These are phyloP conservation scores for Lyophyllum atratum DNA, from an alignment of 768 basidiomycete genomes.

Conservation along the genomic window DNA sequence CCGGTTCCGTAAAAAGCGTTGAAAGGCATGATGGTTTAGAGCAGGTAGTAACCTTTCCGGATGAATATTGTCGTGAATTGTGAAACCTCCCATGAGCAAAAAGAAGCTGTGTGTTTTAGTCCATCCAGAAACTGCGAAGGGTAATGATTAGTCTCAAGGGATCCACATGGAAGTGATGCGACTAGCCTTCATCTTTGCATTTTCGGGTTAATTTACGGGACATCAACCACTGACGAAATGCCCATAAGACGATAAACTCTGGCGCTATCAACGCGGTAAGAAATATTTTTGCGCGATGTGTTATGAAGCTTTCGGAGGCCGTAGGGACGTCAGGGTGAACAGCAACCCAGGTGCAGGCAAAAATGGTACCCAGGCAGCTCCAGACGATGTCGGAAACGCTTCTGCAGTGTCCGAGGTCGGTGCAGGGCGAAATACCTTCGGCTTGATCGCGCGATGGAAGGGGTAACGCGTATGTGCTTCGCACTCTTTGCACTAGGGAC, in stretches of 20 bases:
- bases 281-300: slow-evolving; percentile 13
- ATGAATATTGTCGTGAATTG: too few relatives aligned
- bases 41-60: too few relatives aligned
- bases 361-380: slow-evolving; percentile 25
- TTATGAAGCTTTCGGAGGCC: not conserved
- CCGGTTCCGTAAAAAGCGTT: too few relatives aligned
- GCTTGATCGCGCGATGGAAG: not conserved
- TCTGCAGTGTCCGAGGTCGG: slow-evolving; percentile 3
- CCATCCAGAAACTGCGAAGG: not conserved
- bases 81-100: not conserved
- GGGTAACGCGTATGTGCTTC: not conserved
- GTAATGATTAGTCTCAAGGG: not conserved
- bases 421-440: not conserved
- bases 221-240: slow-evolving; percentile 19
- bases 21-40: too few relatives aligned
- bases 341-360: slow-evolving; percentile 25
- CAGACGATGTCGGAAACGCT: slow-evolving; percentile 19
- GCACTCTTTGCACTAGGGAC: not conserved
- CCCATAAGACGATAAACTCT: slow-evolving; percentile 22
- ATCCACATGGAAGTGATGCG: not conserved
- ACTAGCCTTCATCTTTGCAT: slow-evolving; percentile 6
- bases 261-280: slow-evolving; percentile 22
- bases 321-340: slow-evolving; percentile 27
- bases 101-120: not conserved
- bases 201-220: slow-evolving; percentile 15